Percentiles rank a stretch among this genome's conserved stretches.
Evolutionary conservation across 257 asterid species (phyloP).

Genomic region (Echium plantagineum): DNA sequence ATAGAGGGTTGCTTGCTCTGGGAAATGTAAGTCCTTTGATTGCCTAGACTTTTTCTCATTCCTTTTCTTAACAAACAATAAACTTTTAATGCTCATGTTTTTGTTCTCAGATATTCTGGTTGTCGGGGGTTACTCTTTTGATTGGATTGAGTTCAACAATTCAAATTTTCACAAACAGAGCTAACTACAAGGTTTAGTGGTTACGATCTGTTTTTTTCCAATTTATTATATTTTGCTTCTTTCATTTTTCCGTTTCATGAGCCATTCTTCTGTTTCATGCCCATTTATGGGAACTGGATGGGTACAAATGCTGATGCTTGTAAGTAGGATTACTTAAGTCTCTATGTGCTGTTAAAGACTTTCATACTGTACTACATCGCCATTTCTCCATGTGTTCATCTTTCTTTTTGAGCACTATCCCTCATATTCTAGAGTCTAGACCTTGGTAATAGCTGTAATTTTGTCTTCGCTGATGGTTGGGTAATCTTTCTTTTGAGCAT

Average conservation of each 20-base stretch:
- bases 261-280: too few species aligned
- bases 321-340: background rate
- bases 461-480: too few species aligned
- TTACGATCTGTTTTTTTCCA: background rate
- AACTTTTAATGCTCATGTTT: conserved; percentile 7
- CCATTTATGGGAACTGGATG: background rate
- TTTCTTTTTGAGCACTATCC: too few species aligned
- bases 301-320: too few species aligned
- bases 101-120: conserved; percentile 55
- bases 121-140: conserved; percentile 59
- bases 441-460: too few species aligned
- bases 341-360: background rate
- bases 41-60: conserved; percentile 5
- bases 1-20: conserved; percentile 82
- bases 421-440: too few species aligned
- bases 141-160: conserved; percentile 65
- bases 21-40: conserved; percentile 60
- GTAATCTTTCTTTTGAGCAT: too few species aligned
- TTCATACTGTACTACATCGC: too few species aligned
- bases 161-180: conserved; percentile 51
- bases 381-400: too few species aligned
- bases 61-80: conserved; percentile 3
- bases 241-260: background rate
- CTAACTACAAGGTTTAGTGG: conserved; percentile 53
- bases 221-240: background rate